Percentiles rank a stretch among this genome's conserved stretches.
Evolutionary conservation across 805 yeast species (phyloP).

Genomic region (Cyberlindnera maritima): DNA sequence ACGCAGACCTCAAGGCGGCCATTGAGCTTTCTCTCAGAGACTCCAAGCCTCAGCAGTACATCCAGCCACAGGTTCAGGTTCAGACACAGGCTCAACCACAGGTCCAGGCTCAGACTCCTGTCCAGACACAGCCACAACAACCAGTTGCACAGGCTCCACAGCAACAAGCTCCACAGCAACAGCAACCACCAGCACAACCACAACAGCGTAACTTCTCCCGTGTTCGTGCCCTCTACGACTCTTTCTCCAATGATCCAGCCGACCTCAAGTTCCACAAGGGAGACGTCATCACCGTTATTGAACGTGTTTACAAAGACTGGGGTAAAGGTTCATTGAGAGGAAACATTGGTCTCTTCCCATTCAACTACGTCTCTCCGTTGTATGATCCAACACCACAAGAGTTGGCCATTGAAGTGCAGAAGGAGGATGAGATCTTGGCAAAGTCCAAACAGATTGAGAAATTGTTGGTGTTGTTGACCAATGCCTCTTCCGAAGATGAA

Average conservation of each 20-base stretch:
- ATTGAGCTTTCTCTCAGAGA: slow-evolving; percentile 60
- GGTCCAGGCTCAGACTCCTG: slow-evolving; percentile 7
- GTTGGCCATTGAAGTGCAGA: slow-evolving; percentile 43
- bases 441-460: slow-evolving; percentile 64
- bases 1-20: slow-evolving; percentile 75
- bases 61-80: background rate
- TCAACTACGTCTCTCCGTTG: slow-evolving; percentile 83
- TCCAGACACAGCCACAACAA: too few species aligned
- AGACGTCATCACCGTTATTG: slow-evolving; percentile 83
- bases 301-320: slow-evolving; percentile 91
- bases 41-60: slow-evolving; percentile 14
- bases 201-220: slow-evolving; percentile 42
- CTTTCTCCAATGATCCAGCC: slow-evolving; percentile 75
- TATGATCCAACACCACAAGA: slow-evolving; percentile 65
- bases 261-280: slow-evolving; percentile 86
- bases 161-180: slow-evolving; percentile 14
- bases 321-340: slow-evolving; percentile 88
- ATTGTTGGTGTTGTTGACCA: slow-evolving; percentile 54
- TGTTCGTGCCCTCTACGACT: slow-evolving; percentile 84
- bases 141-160: slow-evolving; percentile 3
- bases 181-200: too few species aligned
- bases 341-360: slow-evolving; percentile 82
- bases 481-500: slow-evolving; percentile 26
- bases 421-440: slow-evolving; percentile 52
- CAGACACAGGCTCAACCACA: slow-evolving; percentile 5